Percentiles rank a stretch among this genome's conserved stretches.
Evolutionary conservation across 371 early-diverging fungal genomes (phyloP).

Genomic region (Syncephalastrum sp.): DNA sequence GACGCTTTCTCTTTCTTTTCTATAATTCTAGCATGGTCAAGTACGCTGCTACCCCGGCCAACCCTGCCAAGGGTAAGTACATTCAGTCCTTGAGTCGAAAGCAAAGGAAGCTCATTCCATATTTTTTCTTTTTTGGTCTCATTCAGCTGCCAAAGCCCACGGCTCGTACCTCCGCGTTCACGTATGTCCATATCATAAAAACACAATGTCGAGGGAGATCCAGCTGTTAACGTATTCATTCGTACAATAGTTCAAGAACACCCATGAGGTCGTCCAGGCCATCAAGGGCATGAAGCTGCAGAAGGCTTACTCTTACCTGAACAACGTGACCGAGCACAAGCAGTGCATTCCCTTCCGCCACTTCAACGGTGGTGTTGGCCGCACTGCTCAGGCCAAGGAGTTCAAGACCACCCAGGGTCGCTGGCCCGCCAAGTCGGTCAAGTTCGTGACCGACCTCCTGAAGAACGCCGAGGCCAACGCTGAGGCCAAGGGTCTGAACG

Average conservation of each 20-base stretch:
- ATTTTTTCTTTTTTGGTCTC: background rate
- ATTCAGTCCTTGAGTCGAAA: background rate
- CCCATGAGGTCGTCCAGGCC: conserved; percentile 96
- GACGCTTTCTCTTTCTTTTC: conserved; percentile 1
- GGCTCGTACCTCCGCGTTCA: conserved; percentile 35
- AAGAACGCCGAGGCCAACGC: conserved; percentile 98
- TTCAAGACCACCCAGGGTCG: conserved; percentile 94
- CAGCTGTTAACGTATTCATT: background rate
- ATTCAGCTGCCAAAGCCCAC: conserved; percentile 25
- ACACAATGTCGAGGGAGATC: background rate
- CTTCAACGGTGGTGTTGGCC: conserved; percentile 98
- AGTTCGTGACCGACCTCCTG: conserved; percentile 91
- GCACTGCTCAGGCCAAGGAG: conserved; percentile 97
- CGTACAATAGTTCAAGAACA: conserved; percentile 84
- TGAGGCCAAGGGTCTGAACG: conserved; percentile 84
- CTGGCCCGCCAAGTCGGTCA: conserved; percentile 99
- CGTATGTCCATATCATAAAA: conserved; percentile 18
- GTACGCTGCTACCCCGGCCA: conserved; percentile 44
- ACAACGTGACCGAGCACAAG: conserved; percentile 96
- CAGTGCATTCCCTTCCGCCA: conserved; percentile 98
- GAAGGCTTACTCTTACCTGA: conserved; percentile 95
- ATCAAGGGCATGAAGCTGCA: conserved; percentile 91
- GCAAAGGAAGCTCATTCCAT: background rate
- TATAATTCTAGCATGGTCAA: conserved; percentile 34
- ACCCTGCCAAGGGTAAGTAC: conserved; percentile 36